Base-by-base conservation (phyloP, 768 basidiomycete species). In the Chiua virens region DNA sequence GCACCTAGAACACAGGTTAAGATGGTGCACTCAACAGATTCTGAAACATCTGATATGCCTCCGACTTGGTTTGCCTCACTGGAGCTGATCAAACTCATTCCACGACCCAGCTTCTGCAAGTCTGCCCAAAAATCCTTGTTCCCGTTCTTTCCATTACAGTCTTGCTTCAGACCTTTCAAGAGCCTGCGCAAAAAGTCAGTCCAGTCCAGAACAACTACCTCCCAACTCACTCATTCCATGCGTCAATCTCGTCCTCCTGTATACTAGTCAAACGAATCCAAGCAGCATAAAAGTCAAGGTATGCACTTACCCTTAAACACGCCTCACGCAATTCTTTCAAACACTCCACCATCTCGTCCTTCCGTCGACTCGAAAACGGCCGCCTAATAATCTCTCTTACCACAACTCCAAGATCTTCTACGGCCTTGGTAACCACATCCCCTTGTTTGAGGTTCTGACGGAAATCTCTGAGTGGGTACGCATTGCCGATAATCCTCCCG, bases 361-460 rank as follows among this genome's bases (percentile, higher is more conserved):
- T 77, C 53, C 92, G 78, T 58, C 82, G 77, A 34, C 69, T 72
- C 36, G 88, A 79, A 70, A 95, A 96, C 34, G 89, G 89, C 23
- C 75, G 75, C 56, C 79, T 66, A 10, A 88, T 75, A 38, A 92
- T 79, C 63, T 92, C 87, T 51, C 75, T 73, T 40, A 94, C 80
- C 10, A 93, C 85, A 15, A 67, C 75, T 13, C 77, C 82, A 42
- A 95, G 68, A 66, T 94, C 93, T 58, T 87, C 84, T 8, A 92
- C 87, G 0, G 91, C 92, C 69, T 95, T 92, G 14, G 79, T 82
- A 35, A 94, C 89, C 18, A 92, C 72, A 65, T 92, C 92, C 0
- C 90, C 91, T 47, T 78, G 78, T 23, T 74, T 77, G 30, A 89
- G 71, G 62, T 90, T 88, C 59, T 77, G 73, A 53, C 74, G 72